Percentiles rank a stretch among this genome's conserved stretches.
Conservation (phyloP, 2,329 filamentous ascomycete genomes). For the Diaporthe sp. region DNA sequence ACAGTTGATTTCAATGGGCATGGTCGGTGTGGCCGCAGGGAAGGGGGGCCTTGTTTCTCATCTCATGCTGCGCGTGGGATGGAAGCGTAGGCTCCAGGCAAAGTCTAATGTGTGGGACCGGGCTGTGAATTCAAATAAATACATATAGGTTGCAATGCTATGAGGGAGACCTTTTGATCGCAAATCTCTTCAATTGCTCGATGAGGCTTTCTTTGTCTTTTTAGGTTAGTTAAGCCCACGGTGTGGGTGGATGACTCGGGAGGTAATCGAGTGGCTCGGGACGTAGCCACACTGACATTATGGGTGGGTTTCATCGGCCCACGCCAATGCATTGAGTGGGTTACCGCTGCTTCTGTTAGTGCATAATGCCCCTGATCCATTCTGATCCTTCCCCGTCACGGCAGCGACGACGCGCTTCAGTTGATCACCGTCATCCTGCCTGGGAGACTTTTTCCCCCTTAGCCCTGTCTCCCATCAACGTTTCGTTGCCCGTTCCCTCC, state of each 20-base stretch:
- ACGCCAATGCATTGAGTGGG: conserved; percentile 3
- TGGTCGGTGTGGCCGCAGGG: not conserved
- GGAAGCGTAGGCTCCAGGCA: not conserved
- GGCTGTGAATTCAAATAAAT: not conserved
- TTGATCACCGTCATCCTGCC: conserved; percentile 19
- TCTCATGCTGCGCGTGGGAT: conserved; percentile 9
- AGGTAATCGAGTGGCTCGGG: not conserved
- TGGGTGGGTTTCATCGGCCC: conserved; percentile 27
- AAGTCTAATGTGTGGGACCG: not conserved
- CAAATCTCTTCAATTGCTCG: too few species aligned
- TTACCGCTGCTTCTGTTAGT: not conserved
- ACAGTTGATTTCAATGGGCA: not conserved
- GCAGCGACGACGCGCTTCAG: not conserved
- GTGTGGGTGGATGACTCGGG: not conserved
- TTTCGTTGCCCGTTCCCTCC: not conserved
- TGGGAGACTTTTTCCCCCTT: not conserved
- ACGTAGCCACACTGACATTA: not conserved
- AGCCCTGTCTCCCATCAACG: not conserved
- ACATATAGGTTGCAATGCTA: not conserved
- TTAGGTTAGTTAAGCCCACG: not conserved
- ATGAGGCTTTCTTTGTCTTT: not conserved
- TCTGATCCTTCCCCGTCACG: conserved; percentile 4
- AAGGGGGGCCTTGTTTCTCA: not conserved
- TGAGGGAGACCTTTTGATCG: not conserved
- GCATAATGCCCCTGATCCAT: conserved; percentile 10